Base-by-base conservation (phyloP, 1,284 basidiomycete genomes). In the Ustilago shanxiensis region DNA sequence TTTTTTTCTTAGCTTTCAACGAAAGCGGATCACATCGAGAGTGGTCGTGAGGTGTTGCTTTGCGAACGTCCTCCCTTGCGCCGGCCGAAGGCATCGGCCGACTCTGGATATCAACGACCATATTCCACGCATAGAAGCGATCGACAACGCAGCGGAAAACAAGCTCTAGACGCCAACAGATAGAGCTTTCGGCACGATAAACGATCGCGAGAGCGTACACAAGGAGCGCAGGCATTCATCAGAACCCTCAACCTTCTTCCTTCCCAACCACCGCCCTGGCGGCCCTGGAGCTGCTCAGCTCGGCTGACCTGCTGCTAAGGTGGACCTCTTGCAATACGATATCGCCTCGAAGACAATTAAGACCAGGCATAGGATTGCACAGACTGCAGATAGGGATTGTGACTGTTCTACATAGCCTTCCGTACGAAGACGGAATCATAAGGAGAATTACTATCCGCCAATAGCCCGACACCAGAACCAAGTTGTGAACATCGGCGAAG, bases 71-170 rank as follows among this genome's bases (percentile, higher is more conserved):
- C n/a, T n/a, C n/a, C n/a, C n/a, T n/a, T n/a, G 39, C 33, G 29
- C 61, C 61, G 61, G 61, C 61, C 54, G 61, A 64, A 37, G 52
- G 47, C 54, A 47, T 64, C 61, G 61, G 61, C 61, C 54, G 61
- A 64, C 45, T 22, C 11, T 56, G 20, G 44, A 39, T 55, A 29
- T 18, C 7, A 29, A 39, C 60, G 52, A 37, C 60, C 60, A 56
- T 55, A 51, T 53, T 44, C 41, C 20, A 44, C 41, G n/a, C 31
- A 49, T 24, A 49, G 47, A n/a, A 49, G n/a, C 16, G 47, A 49
- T 49, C 47, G 26, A 49, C 22, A 11, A 26, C 47, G 47, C 22
- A 26, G 24, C 47, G 24, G 47, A 28, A n/a, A 49, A 49, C n/a
- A 49, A 49, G 22, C 47, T n/a, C 5, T 24, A 26, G 14, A 18